Base-by-base conservation (phyloP, 768 basidiomycete genomes). In the Tylopilus sp. region DNA sequence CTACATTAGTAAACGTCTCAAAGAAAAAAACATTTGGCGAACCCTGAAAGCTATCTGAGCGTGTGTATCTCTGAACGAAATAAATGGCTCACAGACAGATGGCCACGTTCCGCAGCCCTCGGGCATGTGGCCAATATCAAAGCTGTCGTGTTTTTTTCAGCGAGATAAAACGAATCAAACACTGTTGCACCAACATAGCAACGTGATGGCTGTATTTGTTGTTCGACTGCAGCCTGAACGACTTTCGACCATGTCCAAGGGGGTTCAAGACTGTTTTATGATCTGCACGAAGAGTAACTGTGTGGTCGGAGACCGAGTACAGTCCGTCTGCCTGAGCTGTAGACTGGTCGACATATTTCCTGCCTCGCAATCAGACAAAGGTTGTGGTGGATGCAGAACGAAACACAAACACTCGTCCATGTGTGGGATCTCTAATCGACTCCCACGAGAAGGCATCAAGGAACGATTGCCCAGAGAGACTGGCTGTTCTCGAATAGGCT, bases 251-350 rank as follows among this genome's bases (percentile, higher is more conserved):
- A 1, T 71, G 61, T 7, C 63, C 71, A 8, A 45, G 47, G 9
- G 72, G 5, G 8, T 33, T 58, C 10, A 76, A 63, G 7, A 58
- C 54, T 12, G 74, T 72, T 16, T 56, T 64, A 37, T 64, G 26
- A 36, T 75, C 74, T 4, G 71, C 67, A 2, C 69, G 62, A 21
- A 75, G 50, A 14, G 60, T 67, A 14, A 74, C 62, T 4, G 58
- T 54, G 56, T 80, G 72, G 16, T 74, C 76, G 16, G 74, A 75
- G 4, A 83, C 73, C 54, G 72, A 85, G 3, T 83, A 85, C 45
- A 89, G 63, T 59, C 87, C 85, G 45, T 76, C 64, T 13, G 71
- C 67, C 24, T 72, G 54, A 0, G 87, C 86, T 0, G 81, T 82
- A 3, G 66, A 64, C 50, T 76, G 67, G 54, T 63, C 57, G 50